These are phyloP conservation scores for Musa itinerans DNA, from an alignment of 176 grass and related monocot genomes.

Conservation along the genomic window DNA sequence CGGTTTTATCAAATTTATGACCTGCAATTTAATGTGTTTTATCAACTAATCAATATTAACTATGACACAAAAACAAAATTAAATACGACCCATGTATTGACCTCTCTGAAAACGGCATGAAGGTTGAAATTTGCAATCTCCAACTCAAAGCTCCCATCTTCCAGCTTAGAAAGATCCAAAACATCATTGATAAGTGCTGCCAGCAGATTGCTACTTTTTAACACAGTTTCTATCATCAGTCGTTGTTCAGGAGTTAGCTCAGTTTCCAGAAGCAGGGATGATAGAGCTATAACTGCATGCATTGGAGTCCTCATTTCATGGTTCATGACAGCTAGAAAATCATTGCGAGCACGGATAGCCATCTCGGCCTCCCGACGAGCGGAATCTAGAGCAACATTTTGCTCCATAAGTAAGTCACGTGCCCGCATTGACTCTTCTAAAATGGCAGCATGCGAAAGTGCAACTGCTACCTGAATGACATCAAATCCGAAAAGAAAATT, in stretches of 20 bases:
- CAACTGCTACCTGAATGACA: constrained; percentile 71
- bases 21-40: constrained; percentile 11
- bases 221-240: constrained; percentile 77
- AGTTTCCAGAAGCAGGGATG: constrained; percentile 85
- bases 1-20: constrained; percentile 55
- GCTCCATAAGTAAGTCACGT: constrained; percentile 83
- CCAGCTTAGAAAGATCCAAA: constrained; percentile 20
- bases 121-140: constrained; percentile 36
- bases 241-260: constrained; percentile 83
- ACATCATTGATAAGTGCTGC: constrained; percentile 27
- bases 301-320: constrained; percentile 98
- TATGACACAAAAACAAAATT: not conserved
- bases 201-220: constrained; percentile 36
- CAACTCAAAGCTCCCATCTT: constrained; percentile 30
- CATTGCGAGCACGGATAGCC: constrained; percentile 90
- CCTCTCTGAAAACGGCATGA: constrained; percentile 42
- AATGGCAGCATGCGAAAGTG: constrained; percentile 90
- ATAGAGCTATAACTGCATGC: constrained; percentile 91
- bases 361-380: constrained; percentile 84
- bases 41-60: not conserved
- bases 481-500: not conserved
- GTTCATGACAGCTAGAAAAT: constrained; percentile 98
- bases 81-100: not conserved
- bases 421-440: constrained; percentile 98
- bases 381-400: constrained; percentile 89